Conservation (phyloP, 805 yeast species). For the Kodamaea neixiangensis region DNA sequence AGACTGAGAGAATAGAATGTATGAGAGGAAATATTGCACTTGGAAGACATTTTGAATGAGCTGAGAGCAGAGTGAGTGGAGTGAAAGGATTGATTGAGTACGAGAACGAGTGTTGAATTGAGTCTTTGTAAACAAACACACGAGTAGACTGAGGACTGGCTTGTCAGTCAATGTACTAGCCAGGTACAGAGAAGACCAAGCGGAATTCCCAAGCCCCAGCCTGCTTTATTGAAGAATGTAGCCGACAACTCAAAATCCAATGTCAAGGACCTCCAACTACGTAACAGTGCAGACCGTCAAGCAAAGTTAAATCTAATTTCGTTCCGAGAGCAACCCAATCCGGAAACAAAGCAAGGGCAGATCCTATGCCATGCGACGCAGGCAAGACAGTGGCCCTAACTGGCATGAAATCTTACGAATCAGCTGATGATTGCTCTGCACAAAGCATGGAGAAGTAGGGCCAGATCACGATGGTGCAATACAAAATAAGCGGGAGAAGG, state of each 20-base stretch:
- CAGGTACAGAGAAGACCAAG: no score
- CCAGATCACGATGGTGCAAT: neutral
- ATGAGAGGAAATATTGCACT: no score
- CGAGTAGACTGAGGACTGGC: no score
- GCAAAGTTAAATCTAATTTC: neutral
- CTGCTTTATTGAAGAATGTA: neutral
- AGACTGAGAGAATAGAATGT: no score
- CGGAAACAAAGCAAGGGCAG: constrained; percentile 1
- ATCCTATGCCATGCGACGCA: constrained; percentile 3
- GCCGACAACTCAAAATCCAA: neutral
- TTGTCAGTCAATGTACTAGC: no score
- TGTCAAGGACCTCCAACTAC: neutral
- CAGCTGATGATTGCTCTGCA: constrained; percentile 3
- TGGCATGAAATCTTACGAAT: neutral
- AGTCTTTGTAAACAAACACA: no score
- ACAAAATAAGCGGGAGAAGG: neutral
- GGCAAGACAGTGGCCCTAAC: neutral
- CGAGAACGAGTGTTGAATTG: no score
- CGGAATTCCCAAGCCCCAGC: neutral
- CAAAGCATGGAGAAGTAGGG: neutral
- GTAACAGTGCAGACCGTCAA: constrained; percentile 2
- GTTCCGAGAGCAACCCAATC: neutral
- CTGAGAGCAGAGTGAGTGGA: no score
- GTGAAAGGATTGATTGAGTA: no score
- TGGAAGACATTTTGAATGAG: no score